These are phyloP conservation scores for Tritrichomonas foetus DNA, from an alignment of 208 protist genomes.

Conservation along the genomic window DNA sequence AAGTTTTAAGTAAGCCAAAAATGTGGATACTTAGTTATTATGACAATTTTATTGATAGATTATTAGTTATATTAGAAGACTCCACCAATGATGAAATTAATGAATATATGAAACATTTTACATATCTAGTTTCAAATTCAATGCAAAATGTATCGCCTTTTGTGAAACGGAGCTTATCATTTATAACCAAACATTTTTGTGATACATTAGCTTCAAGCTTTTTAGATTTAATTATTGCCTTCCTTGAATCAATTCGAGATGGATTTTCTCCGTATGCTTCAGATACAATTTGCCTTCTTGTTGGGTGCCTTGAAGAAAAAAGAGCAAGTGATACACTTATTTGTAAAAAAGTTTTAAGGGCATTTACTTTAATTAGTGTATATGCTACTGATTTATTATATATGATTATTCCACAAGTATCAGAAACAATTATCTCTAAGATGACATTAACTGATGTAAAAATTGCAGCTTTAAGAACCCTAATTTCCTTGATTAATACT, in stretches of 20 bases:
- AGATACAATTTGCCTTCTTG: not conserved
- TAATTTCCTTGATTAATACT: not conserved
- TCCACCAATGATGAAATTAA: not conserved
- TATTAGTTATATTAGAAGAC: not conserved
- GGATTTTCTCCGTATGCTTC: not conserved
- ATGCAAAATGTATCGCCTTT: not conserved
- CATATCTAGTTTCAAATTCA: not conserved
- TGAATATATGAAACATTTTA: not conserved
- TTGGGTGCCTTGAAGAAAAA: not conserved
- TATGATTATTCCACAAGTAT: slow-evolving; percentile 21
- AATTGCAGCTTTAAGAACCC: not conserved
- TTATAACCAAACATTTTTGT: not conserved
- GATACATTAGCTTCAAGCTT: not conserved
- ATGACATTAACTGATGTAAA: not conserved
- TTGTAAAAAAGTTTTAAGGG: not conserved
- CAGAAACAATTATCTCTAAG: not conserved
- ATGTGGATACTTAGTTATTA: not conserved
- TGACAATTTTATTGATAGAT: not conserved
- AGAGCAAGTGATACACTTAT: not conserved
- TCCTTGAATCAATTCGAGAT: not conserved
- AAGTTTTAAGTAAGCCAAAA: not conserved
- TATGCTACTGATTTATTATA: slow-evolving; percentile 1
- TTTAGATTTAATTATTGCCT: not conserved
- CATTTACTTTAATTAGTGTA: not conserved
- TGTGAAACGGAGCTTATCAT: not conserved